A percentile compares a stretch with the other conserved stretches of the same genome.
Evolutionary conservation across 345 rosid genomes (phyloP).

Genomic region (Lepidium didymum): DNA sequence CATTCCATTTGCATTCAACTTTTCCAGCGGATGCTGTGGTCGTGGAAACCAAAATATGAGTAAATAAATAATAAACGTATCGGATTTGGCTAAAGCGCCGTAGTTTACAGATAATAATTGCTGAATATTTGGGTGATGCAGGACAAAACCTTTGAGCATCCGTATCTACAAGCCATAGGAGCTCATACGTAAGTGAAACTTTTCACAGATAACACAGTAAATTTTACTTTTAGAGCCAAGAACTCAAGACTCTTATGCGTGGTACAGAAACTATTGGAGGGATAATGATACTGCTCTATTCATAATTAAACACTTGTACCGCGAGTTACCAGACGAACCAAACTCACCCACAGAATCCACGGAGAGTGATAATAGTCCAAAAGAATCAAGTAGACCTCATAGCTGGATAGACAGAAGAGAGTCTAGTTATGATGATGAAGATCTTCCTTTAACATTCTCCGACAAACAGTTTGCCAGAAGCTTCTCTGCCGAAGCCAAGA

Average conservation of each 20-base stretch:
- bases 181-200: slow-evolving; percentile 74
- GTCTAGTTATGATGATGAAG: slow-evolving; percentile 61
- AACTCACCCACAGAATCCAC: slow-evolving; percentile 26
- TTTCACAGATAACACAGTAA: not conserved
- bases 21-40: not conserved
- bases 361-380: slow-evolving; percentile 25
- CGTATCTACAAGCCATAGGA: slow-evolving; percentile 92
- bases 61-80: not conserved
- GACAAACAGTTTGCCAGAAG: slow-evolving; percentile 36
- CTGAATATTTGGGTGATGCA: slow-evolving; percentile 30
- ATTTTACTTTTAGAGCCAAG: not conserved
- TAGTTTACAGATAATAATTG: not conserved
- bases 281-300: slow-evolving; percentile 89
- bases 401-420: slow-evolving; percentile 48
- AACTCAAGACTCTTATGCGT: not conserved
- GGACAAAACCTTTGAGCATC: slow-evolving; percentile 94
- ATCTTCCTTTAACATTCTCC: slow-evolving; percentile 76
- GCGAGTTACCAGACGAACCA: slow-evolving; percentile 60
- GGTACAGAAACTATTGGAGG: slow-evolving; percentile 94
- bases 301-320: slow-evolving; percentile 76
- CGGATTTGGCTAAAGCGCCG: not conserved
- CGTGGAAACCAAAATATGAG: not conserved
- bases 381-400: slow-evolving; percentile 22
- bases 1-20: not conserved
- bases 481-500: slow-evolving; percentile 60